phyloP scores from a whole-genome alignment of 2,329 filamentous ascomycete species.

The Aspergillus intermedius region DNA sequence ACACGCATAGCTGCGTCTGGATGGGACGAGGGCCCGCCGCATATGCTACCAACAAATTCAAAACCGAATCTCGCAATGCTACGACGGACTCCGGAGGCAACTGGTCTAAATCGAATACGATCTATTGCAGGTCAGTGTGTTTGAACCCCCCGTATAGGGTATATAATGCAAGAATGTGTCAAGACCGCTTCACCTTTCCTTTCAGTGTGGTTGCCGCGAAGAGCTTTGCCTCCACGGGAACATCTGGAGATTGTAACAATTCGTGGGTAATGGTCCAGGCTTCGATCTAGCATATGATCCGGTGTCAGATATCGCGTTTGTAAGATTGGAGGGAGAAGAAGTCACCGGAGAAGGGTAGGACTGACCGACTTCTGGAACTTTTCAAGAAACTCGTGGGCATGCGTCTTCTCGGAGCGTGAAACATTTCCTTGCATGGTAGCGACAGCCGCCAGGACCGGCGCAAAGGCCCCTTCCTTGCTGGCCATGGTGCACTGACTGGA shows the following conservation, averaged over 20 bases:
- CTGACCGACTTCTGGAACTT: constrained; percentile 96
- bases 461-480: constrained; percentile 62
- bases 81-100: constrained; percentile 68
- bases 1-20: constrained; percentile 88
- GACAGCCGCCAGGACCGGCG: constrained; percentile 80
- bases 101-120: constrained; percentile 92
- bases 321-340: constrained; percentile 9
- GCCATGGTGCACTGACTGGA: constrained; percentile 52
- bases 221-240: constrained; percentile 77
- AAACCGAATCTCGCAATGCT: constrained; percentile 73
- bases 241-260: constrained; percentile 70
- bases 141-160: constrained; percentile 1
- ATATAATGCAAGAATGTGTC: neutral
- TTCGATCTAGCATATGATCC: constrained; percentile 55
- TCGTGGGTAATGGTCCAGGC: constrained; percentile 86
- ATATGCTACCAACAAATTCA: constrained; percentile 74
- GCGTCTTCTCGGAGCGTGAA: constrained; percentile 74
- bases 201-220: constrained; percentile 96
- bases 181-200: constrained; percentile 70
- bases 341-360: constrained; percentile 17
- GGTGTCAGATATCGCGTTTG: constrained; percentile 4
- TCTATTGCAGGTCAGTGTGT: constrained; percentile 51
- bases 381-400: constrained; percentile 85
- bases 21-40: constrained; percentile 75
- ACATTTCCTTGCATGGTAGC: constrained; percentile 82